Evolutionary conservation across 2,329 filamentous ascomycete species (phyloP).

Genomic region (Beauveria asiatica): DNA sequence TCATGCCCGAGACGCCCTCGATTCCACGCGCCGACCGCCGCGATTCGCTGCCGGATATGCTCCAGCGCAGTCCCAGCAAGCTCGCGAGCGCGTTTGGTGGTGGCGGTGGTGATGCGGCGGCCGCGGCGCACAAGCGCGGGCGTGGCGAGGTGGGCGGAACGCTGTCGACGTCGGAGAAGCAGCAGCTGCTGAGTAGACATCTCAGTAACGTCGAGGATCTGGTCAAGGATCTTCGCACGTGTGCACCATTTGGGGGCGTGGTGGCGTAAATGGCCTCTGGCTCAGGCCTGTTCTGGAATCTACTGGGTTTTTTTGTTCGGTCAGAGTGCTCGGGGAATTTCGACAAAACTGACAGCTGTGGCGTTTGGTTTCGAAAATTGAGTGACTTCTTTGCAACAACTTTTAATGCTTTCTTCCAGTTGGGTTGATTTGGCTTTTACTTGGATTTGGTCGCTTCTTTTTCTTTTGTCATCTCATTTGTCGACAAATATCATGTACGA

Average conservation of each 20-base stretch:
- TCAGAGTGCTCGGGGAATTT: background rate
- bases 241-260: conserved; percentile 62
- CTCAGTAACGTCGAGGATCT: conserved; percentile 77
- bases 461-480: conserved; percentile 11
- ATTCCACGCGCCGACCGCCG: conserved; percentile 39
- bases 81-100: conserved; percentile 46
- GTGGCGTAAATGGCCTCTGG: conserved; percentile 29
- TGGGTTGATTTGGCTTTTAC: background rate
- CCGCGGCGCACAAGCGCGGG: background rate
- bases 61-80: conserved; percentile 63
- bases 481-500: conserved; percentile 9
- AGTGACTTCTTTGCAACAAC: background rate
- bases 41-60: conserved; percentile 40
- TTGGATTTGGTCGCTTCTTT: conserved; percentile 5
- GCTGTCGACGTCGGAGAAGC: conserved; percentile 73
- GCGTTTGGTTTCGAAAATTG: background rate
- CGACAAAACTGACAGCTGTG: background rate
- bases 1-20: conserved; percentile 78
- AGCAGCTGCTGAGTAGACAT: conserved; percentile 66
- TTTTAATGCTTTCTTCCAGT: conserved; percentile 1
- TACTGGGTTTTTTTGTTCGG: background rate
- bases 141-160: conserved; percentile 33
- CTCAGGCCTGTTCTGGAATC: background rate
- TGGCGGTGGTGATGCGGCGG: conserved; percentile 14
- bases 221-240: conserved; percentile 74